Base-by-base conservation (phyloP, 257 asterid genomes). In the Penstemon eatonii region DNA sequence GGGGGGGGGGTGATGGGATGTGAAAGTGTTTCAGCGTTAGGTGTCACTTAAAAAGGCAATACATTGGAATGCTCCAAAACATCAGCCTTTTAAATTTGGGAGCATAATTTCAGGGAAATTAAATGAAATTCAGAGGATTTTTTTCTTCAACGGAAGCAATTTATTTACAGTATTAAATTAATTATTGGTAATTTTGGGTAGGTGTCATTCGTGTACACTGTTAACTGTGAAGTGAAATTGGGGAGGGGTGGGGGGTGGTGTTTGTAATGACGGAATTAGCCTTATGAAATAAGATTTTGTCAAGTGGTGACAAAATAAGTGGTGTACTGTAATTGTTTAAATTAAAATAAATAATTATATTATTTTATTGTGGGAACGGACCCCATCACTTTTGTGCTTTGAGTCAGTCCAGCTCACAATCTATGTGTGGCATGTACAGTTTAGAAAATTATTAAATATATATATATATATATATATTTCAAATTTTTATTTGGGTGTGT, bases 61-160 rank as follows among this genome's bases (percentile, higher is more conserved):
- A 63, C 81, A 84, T 79, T 80, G 89, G 82, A 80, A 80, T 73
- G 80, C 82, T 78, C 85, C 96, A 81, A 89, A 78, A 80, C 80
- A 68, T 63, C 73, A 67, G 65, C 71, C 74, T 66, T 80, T 70
- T 10, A 68, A 73, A 67, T 67, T 71, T 53, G 49, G n/a, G 58
- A 57, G 39, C 46, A 38, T 37, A 33, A 75, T 63, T 76, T 81
- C 39, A 7, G 37, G 50, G 9, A 60, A 50, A 39, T 40, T 5
- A 41, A 55, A 44, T 19, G 19, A 43, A 37, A 59, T 45, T 38
- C 56, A 41, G 11, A 41, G n/a, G 9, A 39, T 6, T 40, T 60
- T 56, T 55, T 52, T 40, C 15, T n/a, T 46, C 46, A 18, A 41
- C 44, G 46, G 63, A 58, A 53, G 73, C 64, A 49, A 71, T 15